Conservation (phyloP, 139 green algal genomes). For the Coelastrella sp. region DNA sequence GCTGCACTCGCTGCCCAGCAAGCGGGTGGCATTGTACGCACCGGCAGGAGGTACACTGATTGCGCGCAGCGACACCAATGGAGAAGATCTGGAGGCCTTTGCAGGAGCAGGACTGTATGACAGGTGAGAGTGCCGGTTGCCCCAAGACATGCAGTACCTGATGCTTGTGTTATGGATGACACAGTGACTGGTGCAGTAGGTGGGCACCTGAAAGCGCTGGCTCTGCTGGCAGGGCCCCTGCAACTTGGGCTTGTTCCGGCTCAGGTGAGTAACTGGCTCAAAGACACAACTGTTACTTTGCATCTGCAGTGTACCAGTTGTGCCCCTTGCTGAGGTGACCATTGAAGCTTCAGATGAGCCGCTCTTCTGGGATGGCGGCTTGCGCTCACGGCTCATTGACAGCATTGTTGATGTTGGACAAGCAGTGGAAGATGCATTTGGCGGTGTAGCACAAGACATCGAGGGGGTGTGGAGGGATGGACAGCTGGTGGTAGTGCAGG, state of each 20-base stretch:
- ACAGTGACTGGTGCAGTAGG: not conserved
- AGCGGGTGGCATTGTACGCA: slow-evolving; percentile 70
- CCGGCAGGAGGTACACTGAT: slow-evolving; percentile 53
- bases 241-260: not conserved
- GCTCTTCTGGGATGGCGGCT: slow-evolving; percentile 75
- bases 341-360: slow-evolving; percentile 72
- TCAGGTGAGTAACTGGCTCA: not conserved
- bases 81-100: slow-evolving; percentile 91
- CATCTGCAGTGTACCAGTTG: slow-evolving; percentile 64
- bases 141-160: too few species aligned
- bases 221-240: not conserved
- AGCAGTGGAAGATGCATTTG: slow-evolving; percentile 70
- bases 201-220: too few species aligned
- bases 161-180: not conserved
- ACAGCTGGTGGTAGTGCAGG: slow-evolving; percentile 82
- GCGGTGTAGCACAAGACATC: slow-evolving; percentile 77
- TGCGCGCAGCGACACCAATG: slow-evolving; percentile 91
- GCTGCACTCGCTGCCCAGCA: slow-evolving; percentile 74
- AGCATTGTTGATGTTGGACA: slow-evolving; percentile 62
- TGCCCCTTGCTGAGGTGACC: slow-evolving; percentile 53
- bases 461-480: slow-evolving; percentile 79
- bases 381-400: slow-evolving; percentile 60
- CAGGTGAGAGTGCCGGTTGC: slow-evolving; percentile 39
- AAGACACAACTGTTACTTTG: not conserved
- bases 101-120: slow-evolving; percentile 90